Percentiles rank a stretch among this genome's conserved stretches.
phyloP scores from a whole-genome alignment of 1,284 basidiomycete species.

The Athelia psychrophila region DNA sequence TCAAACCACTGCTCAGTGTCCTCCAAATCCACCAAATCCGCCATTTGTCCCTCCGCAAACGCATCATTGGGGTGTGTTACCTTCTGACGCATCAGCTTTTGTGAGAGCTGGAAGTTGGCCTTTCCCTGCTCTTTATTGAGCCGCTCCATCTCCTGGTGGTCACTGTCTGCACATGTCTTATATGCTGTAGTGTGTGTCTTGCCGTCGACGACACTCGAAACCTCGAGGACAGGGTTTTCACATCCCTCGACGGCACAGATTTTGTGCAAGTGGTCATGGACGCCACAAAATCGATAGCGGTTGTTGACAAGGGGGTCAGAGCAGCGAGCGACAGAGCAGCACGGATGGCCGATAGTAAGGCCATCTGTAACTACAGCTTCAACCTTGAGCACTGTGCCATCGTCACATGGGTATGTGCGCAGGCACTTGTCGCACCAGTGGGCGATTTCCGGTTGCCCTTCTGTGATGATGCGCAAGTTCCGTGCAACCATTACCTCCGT shows the following conservation, averaged over 20 bases:
- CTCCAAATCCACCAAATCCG: neutral
- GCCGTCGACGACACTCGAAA: neutral
- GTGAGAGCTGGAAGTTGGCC: slow-evolving; percentile 19
- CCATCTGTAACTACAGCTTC: slow-evolving; percentile 24
- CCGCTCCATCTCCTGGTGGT: slow-evolving; percentile 15
- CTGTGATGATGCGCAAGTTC: neutral
- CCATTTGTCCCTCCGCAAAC: neutral
- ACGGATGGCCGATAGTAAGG: slow-evolving; percentile 24
- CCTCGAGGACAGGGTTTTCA: slow-evolving; percentile 2
- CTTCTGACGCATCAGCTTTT: slow-evolving; percentile 13
- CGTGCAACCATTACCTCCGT: neutral
- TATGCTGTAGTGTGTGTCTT: slow-evolving; percentile 1
- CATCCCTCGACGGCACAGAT: slow-evolving; percentile 17
- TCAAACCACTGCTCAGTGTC: neutral
- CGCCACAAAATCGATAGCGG: slow-evolving; percentile 21
- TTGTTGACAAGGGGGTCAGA: slow-evolving; percentile 17
- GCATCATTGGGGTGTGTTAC: slow-evolving; percentile 11
- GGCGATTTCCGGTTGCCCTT: neutral
- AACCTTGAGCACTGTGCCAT: slow-evolving; percentile 6
- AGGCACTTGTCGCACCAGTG: neutral
- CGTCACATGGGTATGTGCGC: neutral
- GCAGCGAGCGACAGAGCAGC: slow-evolving; percentile 23
- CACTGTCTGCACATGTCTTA: slow-evolving; percentile 13
- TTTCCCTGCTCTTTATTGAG: slow-evolving; percentile 13
- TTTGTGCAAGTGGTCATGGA: slow-evolving; percentile 12